A percentile compares a stretch with the other conserved stretches of the same genome.
These are phyloP conservation scores for Iberis pinnata DNA, from an alignment of 345 rosid species.

Conservation along the genomic window DNA sequence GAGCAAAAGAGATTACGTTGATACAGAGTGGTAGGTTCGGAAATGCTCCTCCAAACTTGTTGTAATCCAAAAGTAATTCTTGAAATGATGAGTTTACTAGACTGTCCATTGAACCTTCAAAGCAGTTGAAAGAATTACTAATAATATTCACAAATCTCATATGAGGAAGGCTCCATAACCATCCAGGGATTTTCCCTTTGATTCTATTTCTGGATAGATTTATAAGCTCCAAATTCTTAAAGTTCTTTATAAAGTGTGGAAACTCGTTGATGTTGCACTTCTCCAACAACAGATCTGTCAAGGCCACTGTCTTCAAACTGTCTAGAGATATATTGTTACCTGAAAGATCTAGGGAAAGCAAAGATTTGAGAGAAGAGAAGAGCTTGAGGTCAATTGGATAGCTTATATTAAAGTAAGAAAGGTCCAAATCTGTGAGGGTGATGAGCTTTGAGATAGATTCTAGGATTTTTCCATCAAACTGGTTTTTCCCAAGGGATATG, in stretches of 20 bases:
- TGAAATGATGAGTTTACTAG: slow-evolving; percentile 10
- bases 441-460: slow-evolving; percentile 16
- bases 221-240: slow-evolving; percentile 1
- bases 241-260: slow-evolving; percentile 14
- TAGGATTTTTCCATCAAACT: neutral
- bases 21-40: slow-evolving; percentile 18
- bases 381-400: neutral
- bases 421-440: neutral
- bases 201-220: slow-evolving; percentile 11
- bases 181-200: slow-evolving; percentile 23
- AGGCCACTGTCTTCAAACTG: slow-evolving; percentile 10
- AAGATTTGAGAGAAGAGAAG: neutral
- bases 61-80: neutral
- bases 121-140: slow-evolving; percentile 14
- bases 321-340: slow-evolving; percentile 5
- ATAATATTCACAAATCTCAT: neutral
- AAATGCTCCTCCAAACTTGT: slow-evolving; percentile 15
- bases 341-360: neutral
- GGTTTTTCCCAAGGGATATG: neutral
- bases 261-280: neutral
- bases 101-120: slow-evolving; percentile 17
- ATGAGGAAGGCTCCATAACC: slow-evolving; percentile 22
- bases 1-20: neutral
- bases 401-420: neutral
- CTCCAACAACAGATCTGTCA: neutral